Percentiles rank a stretch among this genome's conserved stretches.
These are phyloP conservation scores for Dysphania ambrosioides DNA, from an alignment of 148 eudicot genomes.

Conservation along the genomic window DNA sequence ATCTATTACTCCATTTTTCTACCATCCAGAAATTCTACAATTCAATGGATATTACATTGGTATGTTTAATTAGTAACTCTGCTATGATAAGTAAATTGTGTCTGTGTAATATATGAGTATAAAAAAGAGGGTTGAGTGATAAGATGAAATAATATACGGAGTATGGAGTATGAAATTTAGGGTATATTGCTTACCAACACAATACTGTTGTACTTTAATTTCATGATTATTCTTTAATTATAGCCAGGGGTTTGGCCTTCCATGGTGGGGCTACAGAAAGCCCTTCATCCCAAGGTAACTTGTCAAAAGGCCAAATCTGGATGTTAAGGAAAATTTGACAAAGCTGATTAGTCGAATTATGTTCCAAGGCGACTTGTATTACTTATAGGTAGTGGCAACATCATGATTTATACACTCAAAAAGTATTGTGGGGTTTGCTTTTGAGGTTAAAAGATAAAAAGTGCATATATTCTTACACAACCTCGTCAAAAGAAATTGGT, in stretches of 20 bases:
- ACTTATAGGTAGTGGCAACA: neutral
- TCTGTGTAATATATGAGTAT: too few relatives aligned
- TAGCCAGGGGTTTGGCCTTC: neutral
- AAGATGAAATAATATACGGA: too few relatives aligned
- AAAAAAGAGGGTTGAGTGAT: too few relatives aligned
- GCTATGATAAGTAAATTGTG: too few relatives aligned
- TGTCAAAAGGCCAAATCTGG: neutral
- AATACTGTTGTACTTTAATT: too few relatives aligned
- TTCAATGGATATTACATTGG: too few relatives aligned
- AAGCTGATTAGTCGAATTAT: neutral
- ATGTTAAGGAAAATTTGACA: neutral
- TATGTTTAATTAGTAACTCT: too few relatives aligned
- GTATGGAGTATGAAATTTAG: too few relatives aligned
- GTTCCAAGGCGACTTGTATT: neutral
- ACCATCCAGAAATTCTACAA: too few relatives aligned
- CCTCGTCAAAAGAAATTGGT: neutral
- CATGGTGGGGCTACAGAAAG: neutral
- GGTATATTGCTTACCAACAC: too few relatives aligned
- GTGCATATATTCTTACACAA: slow-evolving; percentile 1
- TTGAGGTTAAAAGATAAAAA: neutral
- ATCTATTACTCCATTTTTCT: too few relatives aligned
- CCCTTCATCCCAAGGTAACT: slow-evolving; percentile 5
- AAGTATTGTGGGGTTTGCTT: neutral
- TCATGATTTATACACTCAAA: slow-evolving; percentile 4
- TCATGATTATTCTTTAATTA: neutral